phyloP scores from a whole-genome alignment of 2,329 filamentous ascomycete genomes.

The Atkinsonella texensis region DNA sequence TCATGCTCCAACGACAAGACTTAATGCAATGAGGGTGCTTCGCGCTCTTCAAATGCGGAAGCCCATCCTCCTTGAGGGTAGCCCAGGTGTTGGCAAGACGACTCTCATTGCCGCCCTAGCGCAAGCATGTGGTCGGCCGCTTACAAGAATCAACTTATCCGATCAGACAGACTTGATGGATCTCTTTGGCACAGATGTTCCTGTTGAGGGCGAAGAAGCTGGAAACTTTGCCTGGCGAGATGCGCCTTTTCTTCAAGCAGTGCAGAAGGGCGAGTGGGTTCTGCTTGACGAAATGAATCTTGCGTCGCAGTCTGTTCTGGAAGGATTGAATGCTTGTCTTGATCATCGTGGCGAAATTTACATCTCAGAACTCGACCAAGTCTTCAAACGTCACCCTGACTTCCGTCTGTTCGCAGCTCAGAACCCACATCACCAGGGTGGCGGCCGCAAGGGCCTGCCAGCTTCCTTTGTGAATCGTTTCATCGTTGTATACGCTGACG shows the following conservation, averaged over 20 bases:
- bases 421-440: conserved; percentile 94
- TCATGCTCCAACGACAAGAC: conserved; percentile 76
- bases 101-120: conserved; percentile 82
- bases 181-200: conserved; percentile 91
- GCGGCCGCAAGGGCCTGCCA: conserved; percentile 86
- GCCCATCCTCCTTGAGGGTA: conserved; percentile 89
- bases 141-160: conserved; percentile 92
- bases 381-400: conserved; percentile 76
- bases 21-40: conserved; percentile 83
- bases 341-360: conserved; percentile 96
- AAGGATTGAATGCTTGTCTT: conserved; percentile 90
- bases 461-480: conserved; percentile 97
- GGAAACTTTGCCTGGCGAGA: conserved; percentile 94
- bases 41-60: conserved; percentile 81
- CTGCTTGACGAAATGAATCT: conserved; percentile 97
- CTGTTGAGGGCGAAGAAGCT: conserved; percentile 80
- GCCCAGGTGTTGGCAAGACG: conserved; percentile 96
- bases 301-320: conserved; percentile 89
- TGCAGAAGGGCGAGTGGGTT: conserved; percentile 96
- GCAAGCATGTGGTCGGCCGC: conserved; percentile 61
- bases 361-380: conserved; percentile 87
- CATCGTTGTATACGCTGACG: conserved; percentile 92
- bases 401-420: conserved; percentile 96
- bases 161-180: conserved; percentile 98
- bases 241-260: conserved; percentile 86